Percentiles rank a stretch among this genome's conserved stretches.
Evolutionary conservation across 2,329 filamentous ascomycete species (phyloP).

Genomic region (Gyromitra esculenta): DNA sequence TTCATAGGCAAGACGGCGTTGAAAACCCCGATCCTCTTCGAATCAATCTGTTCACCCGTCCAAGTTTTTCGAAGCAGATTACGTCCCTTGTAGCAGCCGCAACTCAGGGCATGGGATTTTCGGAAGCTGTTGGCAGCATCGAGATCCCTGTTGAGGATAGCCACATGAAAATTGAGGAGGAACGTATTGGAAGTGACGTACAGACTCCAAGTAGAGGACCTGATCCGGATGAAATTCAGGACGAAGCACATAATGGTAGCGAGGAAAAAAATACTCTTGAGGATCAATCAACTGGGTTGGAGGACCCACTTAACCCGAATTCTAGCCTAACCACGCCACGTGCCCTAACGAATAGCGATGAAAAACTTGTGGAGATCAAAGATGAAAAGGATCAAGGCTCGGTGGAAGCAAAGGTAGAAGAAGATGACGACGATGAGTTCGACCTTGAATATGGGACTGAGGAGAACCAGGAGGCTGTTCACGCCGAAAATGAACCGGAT

Average conservation of each 20-base stretch:
- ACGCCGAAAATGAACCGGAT: constrained; percentile 14
- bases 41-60: constrained; percentile 42
- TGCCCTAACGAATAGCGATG: not conserved
- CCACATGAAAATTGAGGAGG: constrained; percentile 66
- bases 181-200: constrained; percentile 19
- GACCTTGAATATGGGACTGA: constrained; percentile 49
- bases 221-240: constrained; percentile 23
- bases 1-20: constrained; percentile 46
- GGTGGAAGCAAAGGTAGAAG: constrained; percentile 25
- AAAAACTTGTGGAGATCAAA: constrained; percentile 13
- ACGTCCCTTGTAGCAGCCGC: constrained; percentile 38
- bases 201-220: constrained; percentile 6
- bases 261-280: constrained; percentile 24
- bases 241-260: constrained; percentile 24
- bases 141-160: constrained; percentile 63
- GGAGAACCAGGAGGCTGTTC: constrained; percentile 29
- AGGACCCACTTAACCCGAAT: constrained; percentile 18
- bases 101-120: constrained; percentile 64
- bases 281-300: constrained; percentile 8
- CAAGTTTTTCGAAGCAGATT: constrained; percentile 42
- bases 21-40: constrained; percentile 47
- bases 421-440: constrained; percentile 49
- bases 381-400: constrained; percentile 20
- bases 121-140: constrained; percentile 66
- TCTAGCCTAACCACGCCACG: constrained; percentile 8